Percentiles rank a stretch among this genome's conserved stretches.
These are phyloP conservation scores for Saccharum spontaneum DNA, from an alignment of 176 grass and related monocot genomes.

Conservation along the genomic window DNA sequence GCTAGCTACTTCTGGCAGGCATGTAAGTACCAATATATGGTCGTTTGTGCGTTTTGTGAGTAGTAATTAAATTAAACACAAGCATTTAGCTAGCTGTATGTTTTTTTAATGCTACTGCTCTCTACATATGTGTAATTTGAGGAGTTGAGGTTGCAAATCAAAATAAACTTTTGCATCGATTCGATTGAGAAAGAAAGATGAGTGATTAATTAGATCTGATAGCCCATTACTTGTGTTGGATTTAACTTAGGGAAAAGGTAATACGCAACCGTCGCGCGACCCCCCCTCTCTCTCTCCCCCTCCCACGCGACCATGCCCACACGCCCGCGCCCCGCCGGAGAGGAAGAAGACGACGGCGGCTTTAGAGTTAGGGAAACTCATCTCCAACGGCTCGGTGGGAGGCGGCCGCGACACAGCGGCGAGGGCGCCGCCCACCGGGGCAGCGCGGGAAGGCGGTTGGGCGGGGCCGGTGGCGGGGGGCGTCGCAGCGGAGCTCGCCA, in stretches of 20 bases:
- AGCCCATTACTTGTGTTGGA: background rate
- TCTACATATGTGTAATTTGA: background rate
- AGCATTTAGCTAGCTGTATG: background rate
- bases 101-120: background rate
- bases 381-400: too few relatives aligned
- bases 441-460: too few relatives aligned
- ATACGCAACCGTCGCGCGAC: too few relatives aligned
- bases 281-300: too few relatives aligned
- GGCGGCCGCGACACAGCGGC: too few relatives aligned
- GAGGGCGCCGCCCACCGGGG: too few relatives aligned
- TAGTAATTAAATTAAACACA: constrained; percentile 5
- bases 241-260: background rate
- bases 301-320: too few relatives aligned
- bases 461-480: too few relatives aligned
- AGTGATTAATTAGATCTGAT: background rate
- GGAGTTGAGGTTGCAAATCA: background rate
- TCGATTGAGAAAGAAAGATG: background rate
- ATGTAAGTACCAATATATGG: background rate
- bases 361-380: too few relatives aligned
- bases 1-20: background rate
- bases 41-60: background rate
- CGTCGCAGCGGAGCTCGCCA: too few relatives aligned
- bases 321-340: too few relatives aligned
- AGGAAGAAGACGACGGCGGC: too few relatives aligned
- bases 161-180: background rate